Conservation (phyloP, 2,329 filamentous ascomycete species). For the Erysiphe pulchra region DNA sequence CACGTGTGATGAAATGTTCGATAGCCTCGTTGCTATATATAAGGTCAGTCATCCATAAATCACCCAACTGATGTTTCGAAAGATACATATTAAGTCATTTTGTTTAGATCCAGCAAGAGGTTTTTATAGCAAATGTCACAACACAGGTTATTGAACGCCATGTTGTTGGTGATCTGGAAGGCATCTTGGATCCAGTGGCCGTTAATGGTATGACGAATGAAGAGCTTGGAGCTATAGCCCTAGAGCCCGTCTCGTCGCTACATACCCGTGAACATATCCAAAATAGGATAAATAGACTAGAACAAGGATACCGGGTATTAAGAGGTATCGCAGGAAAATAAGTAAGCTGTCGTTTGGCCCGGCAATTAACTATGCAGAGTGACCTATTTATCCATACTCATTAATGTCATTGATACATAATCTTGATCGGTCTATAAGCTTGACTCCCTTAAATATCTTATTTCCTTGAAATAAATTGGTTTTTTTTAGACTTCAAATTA, state of each 20-base stretch:
- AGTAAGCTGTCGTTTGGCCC: too few species aligned
- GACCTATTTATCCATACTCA: too few species aligned
- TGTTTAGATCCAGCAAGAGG: conserved; percentile 12
- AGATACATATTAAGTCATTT: neutral
- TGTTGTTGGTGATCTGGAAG: conserved; percentile 10
- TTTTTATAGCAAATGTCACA: conserved; percentile 14
- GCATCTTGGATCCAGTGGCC: conserved; percentile 9
- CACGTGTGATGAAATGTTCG: conserved; percentile 12
- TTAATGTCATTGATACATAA: too few species aligned
- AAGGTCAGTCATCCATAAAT: conserved; percentile 7
- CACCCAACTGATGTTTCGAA: neutral
- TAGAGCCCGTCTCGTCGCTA: conserved; percentile 7
- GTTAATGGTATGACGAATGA: conserved; percentile 4
- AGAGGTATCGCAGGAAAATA: conserved; percentile 2
- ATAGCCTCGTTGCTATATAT: conserved; percentile 13
- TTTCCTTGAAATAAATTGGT: too few species aligned
- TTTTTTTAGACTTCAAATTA: too few species aligned
- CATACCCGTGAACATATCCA: conserved; percentile 8
- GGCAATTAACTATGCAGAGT: too few species aligned
- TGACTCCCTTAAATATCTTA: too few species aligned
- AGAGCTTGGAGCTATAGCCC: conserved; percentile 9
- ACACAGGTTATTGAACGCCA: conserved; percentile 14
- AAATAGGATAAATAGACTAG: conserved; percentile 10
- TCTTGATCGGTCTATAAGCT: too few species aligned
- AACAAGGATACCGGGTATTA: conserved; percentile 11